Percentiles rank a stretch among this genome's conserved stretches.
Conservation (phyloP, 352 stramenopile genomes). For the Phytopythium sindhum region DNA sequence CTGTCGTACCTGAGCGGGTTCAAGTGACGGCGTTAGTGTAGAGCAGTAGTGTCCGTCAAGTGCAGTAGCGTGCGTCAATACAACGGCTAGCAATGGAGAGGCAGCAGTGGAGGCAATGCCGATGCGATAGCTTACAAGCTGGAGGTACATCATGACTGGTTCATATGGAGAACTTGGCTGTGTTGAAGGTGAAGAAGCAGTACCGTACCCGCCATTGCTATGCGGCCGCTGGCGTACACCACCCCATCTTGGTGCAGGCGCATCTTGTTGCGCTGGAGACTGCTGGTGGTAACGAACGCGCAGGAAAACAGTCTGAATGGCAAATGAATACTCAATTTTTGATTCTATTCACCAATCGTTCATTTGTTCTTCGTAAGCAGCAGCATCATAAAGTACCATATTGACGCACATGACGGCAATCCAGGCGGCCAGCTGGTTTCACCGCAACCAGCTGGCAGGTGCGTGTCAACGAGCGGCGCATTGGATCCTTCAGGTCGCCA, state of each 20-base stretch:
- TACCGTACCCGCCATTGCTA: neutral
- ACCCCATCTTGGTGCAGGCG: neutral
- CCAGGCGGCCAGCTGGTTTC: neutral
- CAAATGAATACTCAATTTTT: neutral
- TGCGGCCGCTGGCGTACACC: neutral
- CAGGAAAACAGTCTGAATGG: neutral
- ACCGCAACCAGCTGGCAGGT: neutral
- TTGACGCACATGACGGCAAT: neutral
- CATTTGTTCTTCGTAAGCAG: too few species aligned
- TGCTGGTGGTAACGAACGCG: neutral
- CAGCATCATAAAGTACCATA: neutral
- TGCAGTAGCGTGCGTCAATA: neutral
- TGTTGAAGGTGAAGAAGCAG: neutral
- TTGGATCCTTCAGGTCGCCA: neutral
- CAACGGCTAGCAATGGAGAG: too few species aligned
- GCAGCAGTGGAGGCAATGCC: too few species aligned
- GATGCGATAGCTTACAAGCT: too few species aligned
- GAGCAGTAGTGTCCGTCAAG: neutral
- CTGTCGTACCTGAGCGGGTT: constrained; percentile 54
- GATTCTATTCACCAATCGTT: neutral
- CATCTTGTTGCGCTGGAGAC: neutral
- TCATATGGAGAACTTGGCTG: too few species aligned
- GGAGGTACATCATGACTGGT: too few species aligned
- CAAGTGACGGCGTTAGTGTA: constrained; percentile 26
- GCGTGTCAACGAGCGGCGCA: neutral